A percentile compares a stretch with the other conserved stretches of the same genome.
Evolutionary conservation across 2,329 filamentous ascomycete genomes (phyloP).

Genomic region (Herpotrichia juniperi): DNA sequence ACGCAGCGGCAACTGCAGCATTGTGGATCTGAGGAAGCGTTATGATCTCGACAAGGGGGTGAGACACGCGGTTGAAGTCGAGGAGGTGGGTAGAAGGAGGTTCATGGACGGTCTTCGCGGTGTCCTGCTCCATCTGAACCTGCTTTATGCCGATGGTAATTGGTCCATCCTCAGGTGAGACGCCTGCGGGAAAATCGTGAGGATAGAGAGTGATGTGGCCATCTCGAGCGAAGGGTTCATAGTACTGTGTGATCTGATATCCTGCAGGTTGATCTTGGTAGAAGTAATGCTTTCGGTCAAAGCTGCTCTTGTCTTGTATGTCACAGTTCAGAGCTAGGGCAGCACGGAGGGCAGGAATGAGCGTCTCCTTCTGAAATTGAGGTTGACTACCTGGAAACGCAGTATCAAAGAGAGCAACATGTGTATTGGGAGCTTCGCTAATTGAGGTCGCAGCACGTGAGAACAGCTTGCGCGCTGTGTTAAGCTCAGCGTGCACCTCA

Average conservation of each 20-base stretch:
- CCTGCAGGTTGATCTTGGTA: constrained; percentile 97
- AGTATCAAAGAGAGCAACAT: constrained; percentile 86
- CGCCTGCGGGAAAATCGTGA: constrained; percentile 69
- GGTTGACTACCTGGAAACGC: constrained; percentile 91
- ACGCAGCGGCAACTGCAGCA: constrained; percentile 83
- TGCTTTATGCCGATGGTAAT: constrained; percentile 85
- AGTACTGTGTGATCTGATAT: constrained; percentile 98
- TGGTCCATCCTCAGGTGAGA: constrained; percentile 74
- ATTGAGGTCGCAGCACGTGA: constrained; percentile 62
- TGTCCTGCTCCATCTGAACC: constrained; percentile 97
- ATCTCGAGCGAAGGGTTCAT: constrained; percentile 71
- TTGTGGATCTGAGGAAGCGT: constrained; percentile 87
- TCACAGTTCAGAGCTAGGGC: constrained; percentile 83
- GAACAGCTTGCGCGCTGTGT: constrained; percentile 88
- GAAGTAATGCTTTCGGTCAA: constrained; percentile 98
- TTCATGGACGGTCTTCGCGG: constrained; percentile 87
- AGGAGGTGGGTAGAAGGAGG: constrained; percentile 76
- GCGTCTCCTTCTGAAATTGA: constrained; percentile 77
- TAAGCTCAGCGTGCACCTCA: constrained; percentile 96
- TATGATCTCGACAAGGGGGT: constrained; percentile 94
- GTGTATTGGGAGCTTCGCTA: constrained; percentile 77
- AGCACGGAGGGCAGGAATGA: constrained; percentile 89
- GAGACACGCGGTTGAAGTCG: constrained; percentile 91
- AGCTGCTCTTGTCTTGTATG: constrained; percentile 77
- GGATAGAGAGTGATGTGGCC: constrained; percentile 73